A percentile compares a stretch with the other conserved stretches of the same genome.
These are phyloP conservation scores for Wickerhamomyces silvicola DNA, from an alignment of 805 yeast genomes.

Conservation along the genomic window DNA sequence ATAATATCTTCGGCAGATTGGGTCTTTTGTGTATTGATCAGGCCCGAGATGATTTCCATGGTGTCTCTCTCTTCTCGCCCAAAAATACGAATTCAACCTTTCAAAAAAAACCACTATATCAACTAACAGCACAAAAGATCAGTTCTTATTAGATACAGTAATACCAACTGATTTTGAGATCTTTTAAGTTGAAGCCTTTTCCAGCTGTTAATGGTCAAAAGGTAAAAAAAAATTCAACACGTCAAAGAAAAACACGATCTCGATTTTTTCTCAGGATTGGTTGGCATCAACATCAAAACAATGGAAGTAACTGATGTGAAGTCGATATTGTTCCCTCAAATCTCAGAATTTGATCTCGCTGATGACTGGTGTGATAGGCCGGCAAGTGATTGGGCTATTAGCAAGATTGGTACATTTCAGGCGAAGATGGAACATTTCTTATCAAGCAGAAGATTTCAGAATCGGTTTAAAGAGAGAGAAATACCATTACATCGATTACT, in stretches of 20 bases:
- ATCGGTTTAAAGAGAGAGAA: slow-evolving; percentile 4
- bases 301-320: not conserved
- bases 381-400: slow-evolving; percentile 41
- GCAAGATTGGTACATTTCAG: slow-evolving; percentile 42
- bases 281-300: too few relatives aligned
- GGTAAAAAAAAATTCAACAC: too few relatives aligned
- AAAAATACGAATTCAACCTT: too few relatives aligned
- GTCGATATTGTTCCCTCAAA: slow-evolving; percentile 10
- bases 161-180: not conserved
- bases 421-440: slow-evolving; percentile 34
- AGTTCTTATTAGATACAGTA: too few relatives aligned
- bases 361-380: slow-evolving; percentile 31
- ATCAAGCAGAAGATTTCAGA: slow-evolving; percentile 2
- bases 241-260: too few relatives aligned
- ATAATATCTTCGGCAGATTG: slow-evolving; percentile 77
- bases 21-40: slow-evolving; percentile 40
- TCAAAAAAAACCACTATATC: too few relatives aligned
- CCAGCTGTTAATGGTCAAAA: not conserved
- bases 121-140: too few relatives aligned
- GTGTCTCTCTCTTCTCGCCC: too few relatives aligned
- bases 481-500: slow-evolving; percentile 30
- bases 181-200: not conserved
- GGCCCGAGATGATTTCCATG: slow-evolving; percentile 36
- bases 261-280: too few relatives aligned
- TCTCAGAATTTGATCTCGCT: slow-evolving; percentile 20